These are phyloP conservation scores for Pythium oligandrum DNA, from an alignment of 352 stramenopile species.

Conservation along the genomic window DNA sequence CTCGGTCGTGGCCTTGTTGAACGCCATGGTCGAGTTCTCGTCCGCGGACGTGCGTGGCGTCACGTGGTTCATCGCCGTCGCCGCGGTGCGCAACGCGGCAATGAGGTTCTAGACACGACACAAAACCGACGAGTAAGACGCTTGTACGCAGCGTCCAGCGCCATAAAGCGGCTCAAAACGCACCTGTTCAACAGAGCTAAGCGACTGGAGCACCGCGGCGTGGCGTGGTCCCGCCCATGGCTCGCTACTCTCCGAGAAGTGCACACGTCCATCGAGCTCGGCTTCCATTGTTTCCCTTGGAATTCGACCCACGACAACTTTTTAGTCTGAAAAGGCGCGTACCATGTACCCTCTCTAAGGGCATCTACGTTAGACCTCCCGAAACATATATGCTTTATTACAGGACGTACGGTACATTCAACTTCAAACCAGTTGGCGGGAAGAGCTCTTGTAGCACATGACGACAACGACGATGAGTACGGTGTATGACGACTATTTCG, in stretches of 20 bases:
- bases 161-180: not conserved
- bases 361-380: too few relatives aligned
- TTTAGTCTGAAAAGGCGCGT: too few relatives aligned
- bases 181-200: conserved; percentile 75
- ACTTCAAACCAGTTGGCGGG: too few relatives aligned
- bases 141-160: too few relatives aligned
- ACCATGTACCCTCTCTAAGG: too few relatives aligned
- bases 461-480: too few relatives aligned
- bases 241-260: conserved; percentile 68
- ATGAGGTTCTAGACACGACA: conserved; percentile 68
- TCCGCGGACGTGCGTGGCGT: conserved; percentile 54
- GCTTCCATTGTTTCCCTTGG: conserved; percentile 32
- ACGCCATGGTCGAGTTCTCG: conserved; percentile 62
- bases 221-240: conserved; percentile 69
- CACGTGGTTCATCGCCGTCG: conserved; percentile 65
- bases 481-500: too few relatives aligned
- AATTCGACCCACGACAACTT: too few relatives aligned
- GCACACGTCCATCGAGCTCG: conserved; percentile 67
- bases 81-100: conserved; percentile 55
- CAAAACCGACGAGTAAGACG: not conserved
- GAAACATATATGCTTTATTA: too few relatives aligned
- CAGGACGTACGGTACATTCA: too few relatives aligned
- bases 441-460: too few relatives aligned
- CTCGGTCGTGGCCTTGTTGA: conserved; percentile 73
- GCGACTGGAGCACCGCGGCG: conserved; percentile 68